Evolutionary conservation across 1,139 yeast genomes (phyloP).

Genomic region (Dujonia santamariae): DNA sequence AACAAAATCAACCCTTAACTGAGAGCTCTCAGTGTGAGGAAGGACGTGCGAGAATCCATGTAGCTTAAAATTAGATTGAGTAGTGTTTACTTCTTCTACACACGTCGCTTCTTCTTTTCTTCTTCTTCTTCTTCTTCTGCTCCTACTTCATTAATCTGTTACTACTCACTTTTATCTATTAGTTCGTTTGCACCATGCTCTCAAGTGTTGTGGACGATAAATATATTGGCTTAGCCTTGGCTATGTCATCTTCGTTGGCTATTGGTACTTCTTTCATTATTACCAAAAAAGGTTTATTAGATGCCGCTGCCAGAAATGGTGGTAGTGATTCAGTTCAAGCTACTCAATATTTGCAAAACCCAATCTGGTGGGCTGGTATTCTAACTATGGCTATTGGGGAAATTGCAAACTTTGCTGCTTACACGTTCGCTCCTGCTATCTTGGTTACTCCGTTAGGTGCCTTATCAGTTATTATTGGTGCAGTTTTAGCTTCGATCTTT

Average conservation of each 20-base stretch:
- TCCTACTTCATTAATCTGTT: no score
- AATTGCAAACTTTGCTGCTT: conserved; percentile 90
- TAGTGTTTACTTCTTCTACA: no score
- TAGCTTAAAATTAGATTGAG: no score
- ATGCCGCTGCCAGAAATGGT: conserved; percentile 65
- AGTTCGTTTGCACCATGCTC: conserved; percentile 8
- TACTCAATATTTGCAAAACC: conserved; percentile 73
- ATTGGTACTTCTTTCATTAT: conserved; percentile 88
- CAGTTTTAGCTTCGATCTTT: conserved; percentile 82
- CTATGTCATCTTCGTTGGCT: conserved; percentile 84
- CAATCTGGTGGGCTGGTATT: conserved; percentile 97
- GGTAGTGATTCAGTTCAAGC: conserved; percentile 63
- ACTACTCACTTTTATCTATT: no score
- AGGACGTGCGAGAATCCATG: no score
- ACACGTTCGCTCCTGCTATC: conserved; percentile 93
- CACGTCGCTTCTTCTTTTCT: no score
- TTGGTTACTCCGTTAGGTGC: conserved; percentile 93
- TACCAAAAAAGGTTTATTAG: conserved; percentile 82
- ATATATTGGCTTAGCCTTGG: conserved; percentile 85
- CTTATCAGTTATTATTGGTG: conserved; percentile 83
- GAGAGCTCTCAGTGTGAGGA: no score
- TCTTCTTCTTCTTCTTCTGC: no score
- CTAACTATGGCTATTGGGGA: conserved; percentile 90
- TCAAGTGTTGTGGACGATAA: conserved; percentile 61
- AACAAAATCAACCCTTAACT: no score